These are phyloP conservation scores for Kurtzmaniella quercitrusa DNA, from an alignment of 1,139 yeast species.

Conservation along the genomic window DNA sequence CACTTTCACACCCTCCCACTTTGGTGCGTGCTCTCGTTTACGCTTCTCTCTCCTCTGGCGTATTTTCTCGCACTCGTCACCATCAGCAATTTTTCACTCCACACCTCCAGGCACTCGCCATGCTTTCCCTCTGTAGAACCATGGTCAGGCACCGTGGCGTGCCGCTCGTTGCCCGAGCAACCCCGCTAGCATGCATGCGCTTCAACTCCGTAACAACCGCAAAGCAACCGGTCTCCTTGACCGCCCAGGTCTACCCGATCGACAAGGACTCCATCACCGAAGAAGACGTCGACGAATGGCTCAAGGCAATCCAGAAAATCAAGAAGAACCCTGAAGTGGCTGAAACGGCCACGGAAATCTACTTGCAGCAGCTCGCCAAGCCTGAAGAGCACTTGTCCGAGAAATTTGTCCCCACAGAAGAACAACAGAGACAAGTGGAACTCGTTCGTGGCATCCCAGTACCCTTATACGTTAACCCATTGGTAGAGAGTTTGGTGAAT, in stretches of 20 bases:
- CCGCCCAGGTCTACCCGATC: conserved; percentile 38
- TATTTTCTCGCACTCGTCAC: not conserved
- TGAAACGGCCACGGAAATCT: conserved; percentile 41
- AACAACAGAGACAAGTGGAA: conserved; percentile 55
- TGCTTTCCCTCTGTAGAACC: not conserved
- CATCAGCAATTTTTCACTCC: not conserved
- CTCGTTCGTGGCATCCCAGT: conserved; percentile 47
- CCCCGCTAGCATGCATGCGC: not conserved
- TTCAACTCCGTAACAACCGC: not conserved
- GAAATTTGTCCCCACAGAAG: conserved; percentile 51
- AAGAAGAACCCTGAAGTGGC: conserved; percentile 31
- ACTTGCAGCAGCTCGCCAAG: conserved; percentile 33
- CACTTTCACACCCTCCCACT: too few relatives aligned
- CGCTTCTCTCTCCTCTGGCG: not conserved
- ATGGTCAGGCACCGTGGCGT: not conserved
- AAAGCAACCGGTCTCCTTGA: conserved; percentile 11
- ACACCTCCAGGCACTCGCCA: not conserved
- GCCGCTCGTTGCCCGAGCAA: not conserved
- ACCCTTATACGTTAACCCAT: conserved; percentile 64
- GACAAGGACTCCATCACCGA: conserved; percentile 41
- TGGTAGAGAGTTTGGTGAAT: conserved; percentile 73
- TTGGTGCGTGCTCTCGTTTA: not conserved
- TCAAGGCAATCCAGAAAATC: conserved; percentile 54
- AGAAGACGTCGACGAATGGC: conserved; percentile 63
- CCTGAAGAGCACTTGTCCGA: conserved; percentile 32